A percentile compares a stretch with the other conserved stretches of the same genome.
These are phyloP conservation scores for Amanita exitialis DNA, from an alignment of 768 basidiomycete genomes.

Conservation along the genomic window DNA sequence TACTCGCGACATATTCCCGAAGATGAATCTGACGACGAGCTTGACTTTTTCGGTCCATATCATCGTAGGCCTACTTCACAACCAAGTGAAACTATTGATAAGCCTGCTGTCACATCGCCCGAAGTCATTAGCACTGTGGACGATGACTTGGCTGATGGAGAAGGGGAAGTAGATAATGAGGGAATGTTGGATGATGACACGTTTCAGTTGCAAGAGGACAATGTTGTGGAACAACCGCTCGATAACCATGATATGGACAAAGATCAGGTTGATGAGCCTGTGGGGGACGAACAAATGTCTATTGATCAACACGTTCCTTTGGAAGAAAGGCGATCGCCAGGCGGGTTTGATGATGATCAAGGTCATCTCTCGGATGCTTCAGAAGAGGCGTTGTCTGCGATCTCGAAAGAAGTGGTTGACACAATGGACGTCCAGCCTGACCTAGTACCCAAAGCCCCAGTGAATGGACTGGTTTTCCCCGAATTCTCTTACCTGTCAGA, in stretches of 20 bases:
- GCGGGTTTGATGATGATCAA: background rate
- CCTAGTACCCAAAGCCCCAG: background rate
- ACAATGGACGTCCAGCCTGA: background rate
- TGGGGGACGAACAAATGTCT: background rate
- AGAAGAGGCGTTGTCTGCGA: background rate
- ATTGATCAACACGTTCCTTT: background rate
- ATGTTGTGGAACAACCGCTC: background rate
- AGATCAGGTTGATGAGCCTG: background rate
- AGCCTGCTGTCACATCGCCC: background rate
- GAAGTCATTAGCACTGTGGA: conserved; percentile 9
- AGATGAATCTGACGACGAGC: conserved; percentile 28
- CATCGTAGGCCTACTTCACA: conserved; percentile 7
- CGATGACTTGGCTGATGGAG: conserved; percentile 9
- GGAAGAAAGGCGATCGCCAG: background rate
- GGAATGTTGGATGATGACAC: conserved; percentile 4
- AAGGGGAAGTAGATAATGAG: conserved; percentile 11
- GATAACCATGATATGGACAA: background rate
- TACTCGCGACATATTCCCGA: conserved; percentile 3
- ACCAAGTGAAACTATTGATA: conserved; percentile 1
- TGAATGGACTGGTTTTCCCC: background rate
- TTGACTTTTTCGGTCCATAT: conserved; percentile 28
- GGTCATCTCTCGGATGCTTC: background rate
- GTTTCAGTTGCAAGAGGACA: background rate
- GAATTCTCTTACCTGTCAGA: background rate
- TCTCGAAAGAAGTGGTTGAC: background rate